Evolutionary conservation across 2,329 filamentous ascomycete species (phyloP), one percentile per base, ranked within the genome.

Genomic region (Didymella segeticola): DNA sequence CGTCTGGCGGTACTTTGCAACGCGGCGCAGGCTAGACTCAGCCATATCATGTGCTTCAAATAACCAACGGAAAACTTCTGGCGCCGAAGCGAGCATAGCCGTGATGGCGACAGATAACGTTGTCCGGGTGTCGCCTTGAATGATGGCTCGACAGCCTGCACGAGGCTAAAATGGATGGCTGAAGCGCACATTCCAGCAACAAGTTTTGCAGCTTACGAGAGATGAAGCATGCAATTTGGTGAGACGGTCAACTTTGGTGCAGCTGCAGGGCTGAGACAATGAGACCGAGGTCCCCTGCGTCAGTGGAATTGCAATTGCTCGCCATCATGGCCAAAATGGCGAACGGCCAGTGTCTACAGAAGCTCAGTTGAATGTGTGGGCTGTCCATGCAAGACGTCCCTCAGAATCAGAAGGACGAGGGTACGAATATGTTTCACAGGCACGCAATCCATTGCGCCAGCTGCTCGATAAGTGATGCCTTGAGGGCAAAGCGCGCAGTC

Each of bases 261-360:
- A 58, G 58, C 58, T 67, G 66, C 70, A 72, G 66, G 69, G 47
- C 66, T 67, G 63, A 68, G 57, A 64, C 57, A 50, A 61, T 67
- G 57, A 66, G 61, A 60, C 58, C 55, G 56, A 57, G 37, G 29
- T 53, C 47, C 62, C 68, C 60, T 68, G 63, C 56, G 58, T 63
- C 47, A 5, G 14, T 23, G 47, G 26, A 43, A 43, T 39, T 31
- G 50, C 54, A 45, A 61, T 53, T 41, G 58, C 50, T 60, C 56
- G 56, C 49, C 54, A 62, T 58, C 19, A 57, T 57, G 26, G 56
- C 42, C 56, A 33, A 53, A 49, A 63, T 62, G 47, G 57, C 62
- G 51, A 60, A 56, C 30, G n/a, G n/a, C n/a, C n/a, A n/a, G n/a
- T n/a, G n/a, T n/a, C n/a, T n/a, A 60, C 23, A 33, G 46, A 34